These are phyloP conservation scores for Boletus subparvulus DNA, from an alignment of 768 basidiomycete genomes.

Conservation along the genomic window DNA sequence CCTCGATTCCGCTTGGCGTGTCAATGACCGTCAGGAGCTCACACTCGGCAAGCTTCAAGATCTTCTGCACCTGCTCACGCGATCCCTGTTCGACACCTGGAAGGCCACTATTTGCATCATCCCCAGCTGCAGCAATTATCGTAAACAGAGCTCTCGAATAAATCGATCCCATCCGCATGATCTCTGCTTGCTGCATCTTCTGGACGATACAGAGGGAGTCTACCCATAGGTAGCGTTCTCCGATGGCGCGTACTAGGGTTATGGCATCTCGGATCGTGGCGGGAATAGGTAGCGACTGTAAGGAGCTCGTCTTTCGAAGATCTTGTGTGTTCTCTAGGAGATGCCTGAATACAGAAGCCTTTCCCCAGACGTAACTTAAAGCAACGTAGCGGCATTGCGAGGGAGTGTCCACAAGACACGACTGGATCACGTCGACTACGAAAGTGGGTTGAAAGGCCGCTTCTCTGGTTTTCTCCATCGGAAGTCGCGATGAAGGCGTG, in stretches of 20 bases:
- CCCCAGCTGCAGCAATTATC: slow-evolving; percentile 18
- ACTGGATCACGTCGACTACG: slow-evolving; percentile 15
- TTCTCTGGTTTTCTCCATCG: neutral
- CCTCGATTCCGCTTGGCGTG: neutral
- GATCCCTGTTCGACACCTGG: slow-evolving; percentile 3
- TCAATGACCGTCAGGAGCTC: slow-evolving; percentile 18
- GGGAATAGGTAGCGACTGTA: slow-evolving; percentile 12
- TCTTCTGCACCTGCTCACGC: slow-evolving; percentile 6
- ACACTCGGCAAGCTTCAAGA: slow-evolving; percentile 1
- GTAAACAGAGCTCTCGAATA: slow-evolving; percentile 20
- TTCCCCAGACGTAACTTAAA: slow-evolving; percentile 26
- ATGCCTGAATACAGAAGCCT: slow-evolving; percentile 5
- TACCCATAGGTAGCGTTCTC: slow-evolving; percentile 27
- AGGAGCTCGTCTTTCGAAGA: slow-evolving; percentile 2
- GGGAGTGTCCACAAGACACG: slow-evolving; percentile 19
- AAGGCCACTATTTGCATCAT: slow-evolving; percentile 11
- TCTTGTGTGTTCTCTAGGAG: slow-evolving; percentile 1
- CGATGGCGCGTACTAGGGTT: slow-evolving; percentile 16
- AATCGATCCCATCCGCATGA: slow-evolving; percentile 22
- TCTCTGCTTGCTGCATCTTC: slow-evolving; percentile 17
- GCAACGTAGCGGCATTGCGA: slow-evolving; percentile 22
- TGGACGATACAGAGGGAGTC: slow-evolving; percentile 27
- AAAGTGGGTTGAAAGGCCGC: slow-evolving; percentile 1
- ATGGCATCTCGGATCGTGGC: slow-evolving; percentile 27
- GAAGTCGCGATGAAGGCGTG: neutral